Evolutionary conservation across 352 stramenopile species (phyloP), one percentile per base, ranked within the genome.

Genomic region (Lagenidium giganteum): DNA sequence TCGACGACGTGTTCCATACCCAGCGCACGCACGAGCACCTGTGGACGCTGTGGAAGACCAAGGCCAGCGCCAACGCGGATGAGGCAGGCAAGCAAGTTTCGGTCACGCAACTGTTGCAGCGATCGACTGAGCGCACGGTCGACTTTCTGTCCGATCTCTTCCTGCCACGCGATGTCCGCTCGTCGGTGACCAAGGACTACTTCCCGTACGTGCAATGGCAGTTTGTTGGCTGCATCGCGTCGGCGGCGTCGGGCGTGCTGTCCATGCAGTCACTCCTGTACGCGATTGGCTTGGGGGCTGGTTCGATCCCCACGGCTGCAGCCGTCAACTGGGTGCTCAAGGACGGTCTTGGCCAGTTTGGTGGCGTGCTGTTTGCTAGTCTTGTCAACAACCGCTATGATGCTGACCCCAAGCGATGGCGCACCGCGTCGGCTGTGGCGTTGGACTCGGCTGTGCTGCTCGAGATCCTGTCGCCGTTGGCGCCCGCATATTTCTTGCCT

Each of bases 241-340:
- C 75, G 18, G 85, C 75, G 47, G 70, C 83, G 22, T 51, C 61
- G 17, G 84, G 90, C 48, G 84, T 98, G 8, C 55, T 97, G 38
- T 95, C 83, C 8, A 98, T 94, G 54, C 88, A 97, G 57, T 86
- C 85, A n/a, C 55, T 97, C 25, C 62, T 98, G 8, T 83, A 95
- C 38, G 86, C 89, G 4, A 82, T 97, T 12, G 91, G 89, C 2
- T 65, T 98, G 4, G 85, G 90, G 4, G 77, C 71, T n/a, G 79
- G 81, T 29, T 64, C 70, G 30, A 72, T 85, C 29, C 70, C 75
- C 1, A 84, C 76, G 14, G 89, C 91, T 12, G 93, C 90, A 16
- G 88, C 89, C 4, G 67, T 97, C 7, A 97, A 98, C 63, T 98
- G 94, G 94, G 66, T 78, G 7, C 77, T 98, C 28, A 98, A 98